Base-by-base conservation (phyloP, 768 basidiomycete genomes). In the Xerocomellus dryophilus region DNA sequence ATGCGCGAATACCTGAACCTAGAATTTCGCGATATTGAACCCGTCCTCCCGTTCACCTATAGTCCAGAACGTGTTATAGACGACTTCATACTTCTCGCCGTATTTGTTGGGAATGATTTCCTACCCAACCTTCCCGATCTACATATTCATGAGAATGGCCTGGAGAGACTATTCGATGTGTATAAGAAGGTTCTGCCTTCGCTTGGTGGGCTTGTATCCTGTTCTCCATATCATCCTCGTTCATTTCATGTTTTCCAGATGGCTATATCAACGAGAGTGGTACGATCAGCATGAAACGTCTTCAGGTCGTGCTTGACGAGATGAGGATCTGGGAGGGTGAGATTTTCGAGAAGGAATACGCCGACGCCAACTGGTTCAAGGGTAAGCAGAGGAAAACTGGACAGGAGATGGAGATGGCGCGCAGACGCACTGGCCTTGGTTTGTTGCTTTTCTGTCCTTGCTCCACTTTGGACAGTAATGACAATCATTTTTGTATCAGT, bases 101-200 rank as follows among this genome's bases (percentile, higher is more conserved):
- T 98, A 25, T 99, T 99, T 63, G 87, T 98, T 47, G 97, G 97
- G 31, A 99, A 98, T 67, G 96, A 98, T 74, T 98, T 98, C 73
- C 71, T 98, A 58, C 97, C 96, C 8, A 91, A 98, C 74, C 72
- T 99, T 53, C 97, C 97, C 5, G 94, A 97, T 70, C 71, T 99
- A 25, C 97, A 98, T 68, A 98, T 99, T 68, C 93, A 98, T 64
- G 93, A 97, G 72, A 97, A 98, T 66, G 97, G 93, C 15, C 69
- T 99, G 60, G 94, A 98, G 73, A 81, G 79, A 61, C 74, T 99
- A 53, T 98, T 97, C 70, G 91, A 93, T 10, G 90, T 98, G 51
- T 99, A 99, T 73, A 98, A 98, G 80, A 86, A 84, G 67, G 82
- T 93, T 29, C 69, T 98, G 21, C 94, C 95, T 20, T 81, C 84